A percentile compares a stretch with the other conserved stretches of the same genome.
These are phyloP conservation scores for Dunaliella sp. DNA, from an alignment of 139 green algal genomes.

Conservation along the genomic window DNA sequence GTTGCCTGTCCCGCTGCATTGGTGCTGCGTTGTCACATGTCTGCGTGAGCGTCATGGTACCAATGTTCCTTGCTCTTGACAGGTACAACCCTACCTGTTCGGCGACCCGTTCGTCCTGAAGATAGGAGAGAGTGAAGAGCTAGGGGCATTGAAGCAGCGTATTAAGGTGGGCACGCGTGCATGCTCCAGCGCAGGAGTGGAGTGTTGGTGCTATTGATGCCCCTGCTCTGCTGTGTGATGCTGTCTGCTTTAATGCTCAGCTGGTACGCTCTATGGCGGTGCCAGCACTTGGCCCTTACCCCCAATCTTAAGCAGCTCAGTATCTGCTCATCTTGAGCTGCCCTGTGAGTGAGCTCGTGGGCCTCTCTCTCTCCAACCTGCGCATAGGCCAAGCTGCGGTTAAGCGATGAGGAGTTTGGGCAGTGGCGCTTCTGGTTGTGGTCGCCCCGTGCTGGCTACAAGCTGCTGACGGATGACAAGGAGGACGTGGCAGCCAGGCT, in stretches of 20 bases:
- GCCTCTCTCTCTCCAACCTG: no score
- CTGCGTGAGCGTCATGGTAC: no score
- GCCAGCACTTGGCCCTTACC: background rate
- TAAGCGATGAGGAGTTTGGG: slow-evolving; percentile 78
- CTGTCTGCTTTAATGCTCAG: background rate
- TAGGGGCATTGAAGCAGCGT: background rate
- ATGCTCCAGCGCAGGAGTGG: no score
- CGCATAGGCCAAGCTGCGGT: slow-evolving; percentile 64
- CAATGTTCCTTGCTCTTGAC: no score
- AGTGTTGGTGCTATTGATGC: background rate
- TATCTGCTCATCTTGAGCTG: background rate
- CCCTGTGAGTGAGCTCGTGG: no score
- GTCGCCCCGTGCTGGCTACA: slow-evolving; percentile 16
- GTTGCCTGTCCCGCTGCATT: no score
- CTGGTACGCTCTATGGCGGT: background rate
- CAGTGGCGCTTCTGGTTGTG: slow-evolving; percentile 80
- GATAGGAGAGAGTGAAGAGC: background rate
- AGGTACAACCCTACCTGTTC: background rate
- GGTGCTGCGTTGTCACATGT: no score
- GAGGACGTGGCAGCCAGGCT: background rate
- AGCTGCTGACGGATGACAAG: slow-evolving; percentile 47
- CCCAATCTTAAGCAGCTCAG: slow-evolving; percentile 13
- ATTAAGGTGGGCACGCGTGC: no score
- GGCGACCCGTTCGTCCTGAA: background rate
- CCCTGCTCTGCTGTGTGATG: background rate